phyloP scores from a whole-genome alignment of 2,329 filamentous ascomycete genomes.

The Penicillium expansum region DNA sequence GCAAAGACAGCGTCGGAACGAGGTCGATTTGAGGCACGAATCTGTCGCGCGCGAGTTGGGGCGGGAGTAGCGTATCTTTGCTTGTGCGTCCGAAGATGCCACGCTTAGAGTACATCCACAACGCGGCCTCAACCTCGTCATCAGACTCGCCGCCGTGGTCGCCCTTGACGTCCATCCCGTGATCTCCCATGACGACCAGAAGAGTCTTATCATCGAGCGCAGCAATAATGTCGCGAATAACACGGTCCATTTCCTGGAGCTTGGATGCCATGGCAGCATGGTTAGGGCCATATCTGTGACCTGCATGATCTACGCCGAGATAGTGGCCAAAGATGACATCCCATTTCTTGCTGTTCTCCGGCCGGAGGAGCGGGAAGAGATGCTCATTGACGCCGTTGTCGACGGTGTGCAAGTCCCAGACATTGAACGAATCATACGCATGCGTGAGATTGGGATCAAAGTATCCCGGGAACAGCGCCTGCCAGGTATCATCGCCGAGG shows the following conservation, averaged over 20 bases:
- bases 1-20: constrained; percentile 82
- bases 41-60: constrained; percentile 67
- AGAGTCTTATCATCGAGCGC: constrained; percentile 80
- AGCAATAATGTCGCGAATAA: constrained; percentile 69
- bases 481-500: constrained; percentile 97
- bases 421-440: constrained; percentile 95
- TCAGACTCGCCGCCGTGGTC: constrained; percentile 98
- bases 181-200: constrained; percentile 96
- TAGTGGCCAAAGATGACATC: constrained; percentile 94
- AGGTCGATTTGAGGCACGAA: constrained; percentile 87
- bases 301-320: constrained; percentile 93
- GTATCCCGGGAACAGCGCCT: constrained; percentile 85
- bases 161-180: constrained; percentile 96
- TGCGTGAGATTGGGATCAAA: constrained; percentile 83
- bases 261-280: constrained; percentile 91
- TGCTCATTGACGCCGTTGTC: constrained; percentile 93
- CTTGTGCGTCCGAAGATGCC: constrained; percentile 76
- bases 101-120: constrained; percentile 98
- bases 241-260: constrained; percentile 82
- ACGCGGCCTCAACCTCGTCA: constrained; percentile 86
- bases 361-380: constrained; percentile 70
- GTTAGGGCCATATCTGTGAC: constrained; percentile 90
- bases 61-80: constrained; percentile 56
- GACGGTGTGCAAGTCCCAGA: constrained; percentile 95
- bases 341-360: constrained; percentile 68